These are phyloP conservation scores for Phialophora macrospora DNA, from an alignment of 2,329 filamentous ascomycete genomes.

Conservation along the genomic window DNA sequence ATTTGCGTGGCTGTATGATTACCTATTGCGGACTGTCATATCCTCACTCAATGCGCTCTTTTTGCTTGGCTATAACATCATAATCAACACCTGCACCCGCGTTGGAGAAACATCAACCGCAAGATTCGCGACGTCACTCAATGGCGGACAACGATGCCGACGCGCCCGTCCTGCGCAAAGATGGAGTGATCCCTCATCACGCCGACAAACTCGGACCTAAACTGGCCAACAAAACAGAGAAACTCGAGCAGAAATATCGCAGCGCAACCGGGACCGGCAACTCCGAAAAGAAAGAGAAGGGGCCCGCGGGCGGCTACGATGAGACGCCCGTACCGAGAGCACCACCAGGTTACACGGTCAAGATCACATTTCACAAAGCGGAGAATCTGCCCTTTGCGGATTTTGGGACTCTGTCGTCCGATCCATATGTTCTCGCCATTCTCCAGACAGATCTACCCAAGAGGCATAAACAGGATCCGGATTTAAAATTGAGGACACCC, in stretches of 20 bases:
- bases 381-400: conserved; percentile 82
- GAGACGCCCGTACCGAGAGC: conserved; percentile 74
- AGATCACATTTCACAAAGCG: conserved; percentile 82
- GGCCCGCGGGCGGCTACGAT: conserved; percentile 78
- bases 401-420: conserved; percentile 74
- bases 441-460: conserved; percentile 71
- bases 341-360: conserved; percentile 79
- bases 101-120: background rate
- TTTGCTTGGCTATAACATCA: background rate
- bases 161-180: conserved; percentile 33
- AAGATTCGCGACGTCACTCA: background rate
- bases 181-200: conserved; percentile 34
- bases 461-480: conserved; percentile 84
- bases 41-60: conserved; percentile 1
- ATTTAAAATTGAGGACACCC: conserved; percentile 72
- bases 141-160: conserved; percentile 31
- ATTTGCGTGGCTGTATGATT: background rate
- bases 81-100: background rate
- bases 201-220: conserved; percentile 47
- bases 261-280: conserved; percentile 46
- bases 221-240: conserved; percentile 48
- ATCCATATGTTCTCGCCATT: conserved; percentile 82
- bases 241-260: conserved; percentile 46
- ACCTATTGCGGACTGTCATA: background rate
- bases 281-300: conserved; percentile 42